Evolutionary conservation across 2,329 filamentous ascomycete species (phyloP).

Genomic region (Thelonectria rubi): DNA sequence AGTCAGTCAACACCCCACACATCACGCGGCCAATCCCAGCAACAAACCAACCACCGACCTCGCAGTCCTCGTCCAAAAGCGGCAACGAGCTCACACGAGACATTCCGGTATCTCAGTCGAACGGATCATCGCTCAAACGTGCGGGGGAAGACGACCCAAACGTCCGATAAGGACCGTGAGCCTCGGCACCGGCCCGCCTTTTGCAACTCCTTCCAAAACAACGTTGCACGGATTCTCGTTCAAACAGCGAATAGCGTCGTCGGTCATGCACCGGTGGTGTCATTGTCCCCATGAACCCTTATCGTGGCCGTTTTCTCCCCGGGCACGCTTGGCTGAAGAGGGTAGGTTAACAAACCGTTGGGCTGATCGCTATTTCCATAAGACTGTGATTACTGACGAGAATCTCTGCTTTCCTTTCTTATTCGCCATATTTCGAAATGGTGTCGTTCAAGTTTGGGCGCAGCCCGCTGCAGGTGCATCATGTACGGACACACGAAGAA

Average conservation of each 20-base stretch:
- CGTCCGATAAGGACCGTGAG: not conserved
- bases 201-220: not conserved
- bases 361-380: not conserved
- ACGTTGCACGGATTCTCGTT: not conserved
- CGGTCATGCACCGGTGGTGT: too few relatives aligned
- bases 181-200: not conserved
- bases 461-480: not conserved
- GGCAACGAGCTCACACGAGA: not conserved
- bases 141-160: not conserved
- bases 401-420: not conserved
- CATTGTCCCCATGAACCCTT: not conserved
- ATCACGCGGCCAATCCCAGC: not conserved
- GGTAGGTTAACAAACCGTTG: not conserved
- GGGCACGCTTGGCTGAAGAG: not conserved
- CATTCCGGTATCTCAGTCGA: not conserved
- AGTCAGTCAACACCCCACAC: not conserved
- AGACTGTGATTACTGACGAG: not conserved
- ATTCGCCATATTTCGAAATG: constrained; percentile 3
- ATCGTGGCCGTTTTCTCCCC: not conserved
- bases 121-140: not conserved
- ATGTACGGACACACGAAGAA: constrained; percentile 14
- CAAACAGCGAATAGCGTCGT: not conserved
- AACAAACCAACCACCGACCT: not conserved
- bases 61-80: not conserved
- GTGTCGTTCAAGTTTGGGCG: constrained; percentile 3